These are phyloP conservation scores for Aristolochia californica DNA, from an alignment of 164 flowering plant genomes.

Conservation along the genomic window DNA sequence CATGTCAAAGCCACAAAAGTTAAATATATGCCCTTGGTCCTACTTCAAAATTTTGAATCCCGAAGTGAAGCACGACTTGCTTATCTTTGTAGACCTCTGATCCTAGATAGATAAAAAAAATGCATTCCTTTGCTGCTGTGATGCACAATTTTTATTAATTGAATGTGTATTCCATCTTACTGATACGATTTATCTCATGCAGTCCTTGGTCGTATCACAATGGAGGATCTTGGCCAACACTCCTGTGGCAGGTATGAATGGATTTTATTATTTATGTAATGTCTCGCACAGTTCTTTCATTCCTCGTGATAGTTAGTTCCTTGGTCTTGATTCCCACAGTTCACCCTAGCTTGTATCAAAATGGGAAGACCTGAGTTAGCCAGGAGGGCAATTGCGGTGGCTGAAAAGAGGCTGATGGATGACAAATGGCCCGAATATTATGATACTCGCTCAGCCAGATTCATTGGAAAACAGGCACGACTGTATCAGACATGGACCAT, in stretches of 20 bases:
- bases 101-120: too few relatives aligned
- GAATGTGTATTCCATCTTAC: too few relatives aligned
- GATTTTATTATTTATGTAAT: not conserved
- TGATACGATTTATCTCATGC: conserved; percentile 14
- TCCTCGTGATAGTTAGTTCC: not conserved
- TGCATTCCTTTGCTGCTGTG: too few relatives aligned
- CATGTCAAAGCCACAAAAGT: too few relatives aligned
- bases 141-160: too few relatives aligned
- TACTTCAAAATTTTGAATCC: too few relatives aligned
- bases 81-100: too few relatives aligned
- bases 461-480: conserved; percentile 59
- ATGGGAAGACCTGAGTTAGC: conserved; percentile 61
- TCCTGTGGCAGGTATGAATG: conserved; percentile 77
- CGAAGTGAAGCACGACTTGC: too few relatives aligned
- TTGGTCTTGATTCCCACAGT: conserved; percentile 25
- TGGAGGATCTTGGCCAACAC: conserved; percentile 96
- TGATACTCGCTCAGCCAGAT: conserved; percentile 51
- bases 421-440: conserved; percentile 76
- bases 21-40: too few relatives aligned
- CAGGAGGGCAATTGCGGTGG: conserved; percentile 38
- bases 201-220: conserved; percentile 97
- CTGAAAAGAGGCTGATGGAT: conserved; percentile 40
- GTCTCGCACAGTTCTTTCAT: too few relatives aligned
- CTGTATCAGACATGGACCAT: conserved; percentile 77
- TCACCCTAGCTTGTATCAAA: conserved; percentile 63